phyloP scores from a whole-genome alignment of 2,329 filamentous ascomycete species.

The Colletotrichum tabaci region DNA sequence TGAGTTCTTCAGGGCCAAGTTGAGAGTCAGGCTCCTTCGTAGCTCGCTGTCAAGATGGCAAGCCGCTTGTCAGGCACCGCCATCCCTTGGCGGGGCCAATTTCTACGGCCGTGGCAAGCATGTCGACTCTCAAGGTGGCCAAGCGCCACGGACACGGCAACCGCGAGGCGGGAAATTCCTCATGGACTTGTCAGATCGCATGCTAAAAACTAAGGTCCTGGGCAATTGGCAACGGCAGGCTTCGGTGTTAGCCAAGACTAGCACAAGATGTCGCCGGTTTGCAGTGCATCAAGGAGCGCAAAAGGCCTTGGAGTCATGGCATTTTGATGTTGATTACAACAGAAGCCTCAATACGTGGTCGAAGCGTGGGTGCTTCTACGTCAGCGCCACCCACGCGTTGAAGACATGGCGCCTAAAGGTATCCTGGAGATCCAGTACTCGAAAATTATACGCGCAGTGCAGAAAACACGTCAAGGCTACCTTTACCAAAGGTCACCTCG shows the following conservation, averaged over 20 bases:
- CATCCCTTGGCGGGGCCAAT: not conserved
- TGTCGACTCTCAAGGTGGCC: not conserved
- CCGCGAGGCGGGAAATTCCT: not conserved
- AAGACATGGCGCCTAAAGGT: slow-evolving; percentile 26
- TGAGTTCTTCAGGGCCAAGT: slow-evolving; percentile 21
- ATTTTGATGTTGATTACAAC: slow-evolving; percentile 5
- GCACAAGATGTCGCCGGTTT: slow-evolving; percentile 16
- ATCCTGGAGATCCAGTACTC: slow-evolving; percentile 33
- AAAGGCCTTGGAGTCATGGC: slow-evolving; percentile 24
- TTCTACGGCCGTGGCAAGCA: not conserved
- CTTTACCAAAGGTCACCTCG: slow-evolving; percentile 31
- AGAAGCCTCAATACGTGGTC: slow-evolving; percentile 23
- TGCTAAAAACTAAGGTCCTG: slow-evolving; percentile 34
- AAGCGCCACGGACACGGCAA: not conserved
- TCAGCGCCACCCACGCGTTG: slow-evolving; percentile 15
- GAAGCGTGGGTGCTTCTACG: slow-evolving; percentile 29
- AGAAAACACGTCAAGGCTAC: slow-evolving; percentile 37
- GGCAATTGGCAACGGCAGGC: slow-evolving; percentile 29
- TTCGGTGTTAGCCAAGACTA: slow-evolving; percentile 1
- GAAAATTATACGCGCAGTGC: slow-evolving; percentile 37
- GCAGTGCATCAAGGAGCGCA: slow-evolving; percentile 19
- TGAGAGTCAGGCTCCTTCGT: slow-evolving; percentile 25
- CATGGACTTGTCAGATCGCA: slow-evolving; percentile 13
- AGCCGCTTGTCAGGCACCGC: slow-evolving; percentile 20
- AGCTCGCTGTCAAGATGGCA: slow-evolving; percentile 24